phyloP scores from a whole-genome alignment of 2,329 filamentous ascomycete genomes.

The Stagonosporopsis tanaceti region DNA sequence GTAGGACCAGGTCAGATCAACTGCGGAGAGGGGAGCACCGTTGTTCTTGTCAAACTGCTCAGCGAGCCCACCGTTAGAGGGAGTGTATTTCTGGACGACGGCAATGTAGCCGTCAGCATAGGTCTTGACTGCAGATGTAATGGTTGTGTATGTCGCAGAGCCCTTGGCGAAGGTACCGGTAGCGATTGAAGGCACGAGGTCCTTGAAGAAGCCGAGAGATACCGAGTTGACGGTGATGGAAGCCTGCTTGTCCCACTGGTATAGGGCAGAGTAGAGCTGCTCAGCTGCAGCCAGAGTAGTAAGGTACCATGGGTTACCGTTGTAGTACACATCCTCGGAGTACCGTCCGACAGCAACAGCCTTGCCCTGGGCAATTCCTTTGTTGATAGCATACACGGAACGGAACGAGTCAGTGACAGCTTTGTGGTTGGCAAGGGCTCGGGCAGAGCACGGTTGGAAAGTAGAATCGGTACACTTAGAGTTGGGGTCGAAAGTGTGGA shows the following conservation, averaged over 20 bases:
- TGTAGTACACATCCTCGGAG: slow-evolving; percentile 72
- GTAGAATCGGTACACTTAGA: slow-evolving; percentile 72
- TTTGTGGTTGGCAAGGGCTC: slow-evolving; percentile 75
- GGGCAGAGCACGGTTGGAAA: slow-evolving; percentile 76
- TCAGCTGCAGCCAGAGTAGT: slow-evolving; percentile 80
- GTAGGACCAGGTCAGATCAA: slow-evolving; percentile 77
- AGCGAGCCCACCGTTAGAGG: slow-evolving; percentile 67
- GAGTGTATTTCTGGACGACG: slow-evolving; percentile 59
- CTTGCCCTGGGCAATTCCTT: slow-evolving; percentile 64
- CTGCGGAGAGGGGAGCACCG: slow-evolving; percentile 65
- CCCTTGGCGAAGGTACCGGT: slow-evolving; percentile 71
- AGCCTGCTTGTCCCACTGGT: slow-evolving; percentile 71
- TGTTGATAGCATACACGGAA: slow-evolving; percentile 73
- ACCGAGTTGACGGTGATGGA: slow-evolving; percentile 70
- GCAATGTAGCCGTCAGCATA: slow-evolving; percentile 68
- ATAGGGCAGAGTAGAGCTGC: slow-evolving; percentile 78
- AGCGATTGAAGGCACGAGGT: slow-evolving; percentile 63
- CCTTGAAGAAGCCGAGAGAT: slow-evolving; percentile 77
- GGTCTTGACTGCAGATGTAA: slow-evolving; percentile 67
- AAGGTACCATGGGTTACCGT: slow-evolving; percentile 83
- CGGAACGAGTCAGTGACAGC: slow-evolving; percentile 78
- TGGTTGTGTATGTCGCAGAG: slow-evolving; percentile 60
- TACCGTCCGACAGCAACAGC: slow-evolving; percentile 60
- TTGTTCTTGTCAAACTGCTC: slow-evolving; percentile 69
- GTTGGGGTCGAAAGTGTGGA: slow-evolving; percentile 71